phyloP scores from a whole-genome alignment of 164 flowering plant species.

The Houttuynia cordata region DNA sequence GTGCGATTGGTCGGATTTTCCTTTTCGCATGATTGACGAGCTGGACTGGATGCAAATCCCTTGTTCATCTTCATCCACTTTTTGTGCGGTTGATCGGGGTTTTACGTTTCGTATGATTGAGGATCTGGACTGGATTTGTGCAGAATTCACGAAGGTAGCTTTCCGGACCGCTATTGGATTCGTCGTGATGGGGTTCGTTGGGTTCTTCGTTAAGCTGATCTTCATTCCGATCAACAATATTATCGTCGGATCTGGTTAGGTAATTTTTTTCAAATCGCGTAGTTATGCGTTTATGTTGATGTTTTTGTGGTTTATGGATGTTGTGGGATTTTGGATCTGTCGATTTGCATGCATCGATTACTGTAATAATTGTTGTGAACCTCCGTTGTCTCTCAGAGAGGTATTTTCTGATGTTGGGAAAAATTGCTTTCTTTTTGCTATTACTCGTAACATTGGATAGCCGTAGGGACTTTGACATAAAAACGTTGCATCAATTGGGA shows the following conservation, averaged over 20 bases:
- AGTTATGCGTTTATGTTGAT: not conserved
- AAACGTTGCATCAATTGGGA: no score
- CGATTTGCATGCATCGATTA: no score
- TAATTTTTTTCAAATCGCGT: not conserved
- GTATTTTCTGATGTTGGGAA: no score
- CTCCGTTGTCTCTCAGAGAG: no score
- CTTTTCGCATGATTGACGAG: not conserved
- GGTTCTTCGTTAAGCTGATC: constrained; percentile 56
- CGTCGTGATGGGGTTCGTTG: constrained; percentile 69
- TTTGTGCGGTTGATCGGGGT: not conserved
- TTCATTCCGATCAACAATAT: constrained; percentile 71
- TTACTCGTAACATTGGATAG: no score
- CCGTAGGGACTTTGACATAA: no score
- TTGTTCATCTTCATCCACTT: not conserved
- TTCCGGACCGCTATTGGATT: constrained; percentile 56
- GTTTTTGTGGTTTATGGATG: no score
- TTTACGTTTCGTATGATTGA: not conserved
- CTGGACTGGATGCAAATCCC: no score
- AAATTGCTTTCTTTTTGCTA: no score
- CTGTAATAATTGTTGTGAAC: no score
- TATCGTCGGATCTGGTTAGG: constrained; percentile 50
- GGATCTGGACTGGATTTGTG: not conserved
- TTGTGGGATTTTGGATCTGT: not conserved
- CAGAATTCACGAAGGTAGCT: constrained; percentile 61
- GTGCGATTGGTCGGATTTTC: not conserved